A percentile compares a stretch with the other conserved stretches of the same genome.
phyloP scores from a whole-genome alignment of 331 rosid species.

The Stylosanthes scabra region DNA sequence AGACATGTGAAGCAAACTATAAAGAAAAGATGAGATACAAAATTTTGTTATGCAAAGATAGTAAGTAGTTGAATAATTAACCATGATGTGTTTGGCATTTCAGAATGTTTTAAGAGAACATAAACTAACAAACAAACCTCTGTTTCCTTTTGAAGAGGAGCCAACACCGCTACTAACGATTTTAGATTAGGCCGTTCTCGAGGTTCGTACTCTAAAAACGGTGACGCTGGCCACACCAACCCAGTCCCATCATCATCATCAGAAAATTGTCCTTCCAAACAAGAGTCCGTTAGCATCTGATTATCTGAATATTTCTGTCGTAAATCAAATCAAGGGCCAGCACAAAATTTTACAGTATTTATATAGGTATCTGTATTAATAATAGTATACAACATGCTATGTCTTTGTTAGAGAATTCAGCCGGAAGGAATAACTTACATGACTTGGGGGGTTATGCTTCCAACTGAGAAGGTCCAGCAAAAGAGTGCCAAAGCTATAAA shows the following conservation, averaged over 20 bases:
- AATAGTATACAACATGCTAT: no score
- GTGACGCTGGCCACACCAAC: slow-evolving; percentile 78
- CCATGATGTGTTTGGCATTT: neutral
- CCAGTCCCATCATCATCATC: slow-evolving; percentile 87
- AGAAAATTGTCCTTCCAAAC: slow-evolving; percentile 89
- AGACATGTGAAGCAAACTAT: slow-evolving; percentile 75
- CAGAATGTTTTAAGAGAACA: neutral
- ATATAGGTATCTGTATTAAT: no score
- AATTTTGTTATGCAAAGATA: slow-evolving; percentile 3
- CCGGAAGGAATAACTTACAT: slow-evolving; percentile 59
- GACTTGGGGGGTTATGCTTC: slow-evolving; percentile 92
- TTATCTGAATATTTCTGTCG: slow-evolving; percentile 85
- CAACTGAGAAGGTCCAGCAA: slow-evolving; percentile 86
- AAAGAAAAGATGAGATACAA: slow-evolving; percentile 6
- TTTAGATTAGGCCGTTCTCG: slow-evolving; percentile 86
- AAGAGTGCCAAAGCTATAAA: slow-evolving; percentile 87
- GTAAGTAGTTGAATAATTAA: slow-evolving; percentile 21
- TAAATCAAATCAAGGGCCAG: slow-evolving; percentile 94
- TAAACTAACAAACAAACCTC: slow-evolving; percentile 60
- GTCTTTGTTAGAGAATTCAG: no score
- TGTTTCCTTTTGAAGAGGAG: slow-evolving; percentile 86
- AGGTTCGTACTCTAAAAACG: slow-evolving; percentile 88
- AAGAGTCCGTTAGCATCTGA: slow-evolving; percentile 92
- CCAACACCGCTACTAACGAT: slow-evolving; percentile 77
- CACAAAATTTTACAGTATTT: no score